Percentiles rank a stretch among this genome's conserved stretches.
phyloP scores from a whole-genome alignment of 805 yeast species.

The Scheffersomyces lignosus region DNA sequence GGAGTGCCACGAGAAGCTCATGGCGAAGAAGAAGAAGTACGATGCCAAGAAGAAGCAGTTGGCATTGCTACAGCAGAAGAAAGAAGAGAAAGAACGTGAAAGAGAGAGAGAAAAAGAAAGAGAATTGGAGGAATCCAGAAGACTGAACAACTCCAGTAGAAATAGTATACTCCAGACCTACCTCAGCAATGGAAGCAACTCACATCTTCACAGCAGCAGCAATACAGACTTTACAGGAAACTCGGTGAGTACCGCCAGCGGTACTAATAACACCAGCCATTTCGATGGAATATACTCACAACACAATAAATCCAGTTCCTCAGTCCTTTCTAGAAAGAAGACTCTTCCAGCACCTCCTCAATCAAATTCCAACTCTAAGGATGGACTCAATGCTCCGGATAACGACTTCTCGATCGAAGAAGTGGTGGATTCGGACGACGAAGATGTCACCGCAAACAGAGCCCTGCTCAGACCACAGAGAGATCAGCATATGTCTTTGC shows the following conservation, averaged over 20 bases:
- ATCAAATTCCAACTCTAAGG: not conserved
- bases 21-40: conserved; percentile 71
- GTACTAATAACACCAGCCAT: no score
- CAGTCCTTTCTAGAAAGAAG: conserved; percentile 1
- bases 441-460: conserved; percentile 11
- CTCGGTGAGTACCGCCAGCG: not conserved
- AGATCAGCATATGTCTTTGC: not conserved
- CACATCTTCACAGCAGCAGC: conserved; percentile 7
- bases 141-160: conserved; percentile 12
- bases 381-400: conserved; percentile 8
- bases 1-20: conserved; percentile 81
- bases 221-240: not conserved
- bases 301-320: not conserved
- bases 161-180: conserved; percentile 2
- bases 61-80: conserved; percentile 24
- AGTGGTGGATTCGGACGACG: conserved; percentile 38
- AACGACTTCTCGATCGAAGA: conserved; percentile 41
- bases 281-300: not conserved
- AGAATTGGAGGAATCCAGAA: not conserved
- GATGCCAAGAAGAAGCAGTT: conserved; percentile 45
- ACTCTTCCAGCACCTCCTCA: conserved; percentile 4
- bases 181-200: not conserved
- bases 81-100: conserved; percentile 6
- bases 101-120: conserved; percentile 11
- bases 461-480: conserved; percentile 10